Conservation (phyloP, 2,329 filamentous ascomycete species). For the Pestalotiopsis fici region DNA sequence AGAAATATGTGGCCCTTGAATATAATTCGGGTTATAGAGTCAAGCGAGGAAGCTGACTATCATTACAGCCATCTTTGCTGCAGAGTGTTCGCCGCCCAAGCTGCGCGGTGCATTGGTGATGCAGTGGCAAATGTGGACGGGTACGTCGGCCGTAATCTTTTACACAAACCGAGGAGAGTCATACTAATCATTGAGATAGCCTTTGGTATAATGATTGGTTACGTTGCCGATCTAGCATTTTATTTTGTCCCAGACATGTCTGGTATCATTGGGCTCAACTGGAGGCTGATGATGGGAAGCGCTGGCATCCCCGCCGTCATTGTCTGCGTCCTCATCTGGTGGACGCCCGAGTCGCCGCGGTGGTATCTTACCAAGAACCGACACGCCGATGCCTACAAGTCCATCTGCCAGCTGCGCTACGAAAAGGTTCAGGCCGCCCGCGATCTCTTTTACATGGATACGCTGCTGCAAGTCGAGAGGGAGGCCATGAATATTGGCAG, state of each 20-base stretch:
- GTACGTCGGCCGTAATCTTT: too few relatives aligned
- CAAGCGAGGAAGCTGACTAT: slow-evolving; percentile 9
- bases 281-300: slow-evolving; percentile 71
- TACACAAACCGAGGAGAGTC: too few relatives aligned
- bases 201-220: slow-evolving; percentile 59
- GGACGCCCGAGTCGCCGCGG: slow-evolving; percentile 27
- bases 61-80: slow-evolving; percentile 61
- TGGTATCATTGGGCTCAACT: slow-evolving; percentile 58
- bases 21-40: too few relatives aligned
- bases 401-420: slow-evolving; percentile 48
- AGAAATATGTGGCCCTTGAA: not conserved
- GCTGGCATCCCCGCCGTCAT: slow-evolving; percentile 63
- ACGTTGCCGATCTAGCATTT: slow-evolving; percentile 62
- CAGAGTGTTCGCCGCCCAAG: slow-evolving; percentile 64
- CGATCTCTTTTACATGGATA: slow-evolving; percentile 58
- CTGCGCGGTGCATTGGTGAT: slow-evolving; percentile 72
- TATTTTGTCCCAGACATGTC: slow-evolving; percentile 53
- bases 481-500: slow-evolving; percentile 49
- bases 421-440: slow-evolving; percentile 55
- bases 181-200: slow-evolving; percentile 24
- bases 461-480: slow-evolving; percentile 57
- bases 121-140: slow-evolving; percentile 42
- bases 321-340: slow-evolving; percentile 54
- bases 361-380: slow-evolving; percentile 47
- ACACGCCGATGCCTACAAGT: slow-evolving; percentile 46